Evolutionary conservation across 768 basidiomycete genomes (phyloP), one percentile per base, ranked within the genome.

Genomic region (Boletellus sp.): DNA sequence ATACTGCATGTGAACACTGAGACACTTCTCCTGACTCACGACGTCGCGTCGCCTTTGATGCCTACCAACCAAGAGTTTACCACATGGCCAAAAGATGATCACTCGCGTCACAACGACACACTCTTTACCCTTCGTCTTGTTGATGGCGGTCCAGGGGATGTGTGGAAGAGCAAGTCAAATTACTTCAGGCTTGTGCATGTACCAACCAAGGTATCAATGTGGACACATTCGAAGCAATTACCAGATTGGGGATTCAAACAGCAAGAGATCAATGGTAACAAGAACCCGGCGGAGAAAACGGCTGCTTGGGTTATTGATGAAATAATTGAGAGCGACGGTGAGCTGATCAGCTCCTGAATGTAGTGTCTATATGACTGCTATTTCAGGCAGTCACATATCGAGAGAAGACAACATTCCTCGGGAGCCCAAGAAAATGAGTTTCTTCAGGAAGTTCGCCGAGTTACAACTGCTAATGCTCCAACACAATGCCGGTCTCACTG

Each of bases 41-140:
- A 99, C 66, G 96, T 99, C 50, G 96, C 96, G 0, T 96, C 92
- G 1, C 90, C 96, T 5, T 79, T 94, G 42, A 94, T 92, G 87
- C 86, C 96, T 15, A 99, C 96, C 42, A 98, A 98, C 67, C 94
- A 97, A 65, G 96, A 99, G 68, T 94, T 98, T 69, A 99, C 96
- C 6, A 98, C 96, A 0, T 87, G 85, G 82, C 66, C 85, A 5
- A 86, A 81, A 62, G 85, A 90, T 52, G 90, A 95, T 56, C 72
- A 82, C 48, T 74, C 78, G 8, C 78, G 88, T 43, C 78, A 87
- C 64, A 90, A 91, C 53, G 94, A 99, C 52, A 97, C 95, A 0
- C 76, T 94, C 9, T 99, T 97, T 80, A 74, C 79, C 55, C 60
- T 99, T 12, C 66, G 79, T 7, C 74, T 99, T 33, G 74, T 79